These are phyloP conservation scores for Russula ochroleuca DNA, from an alignment of 768 basidiomycete genomes.

Conservation along the genomic window DNA sequence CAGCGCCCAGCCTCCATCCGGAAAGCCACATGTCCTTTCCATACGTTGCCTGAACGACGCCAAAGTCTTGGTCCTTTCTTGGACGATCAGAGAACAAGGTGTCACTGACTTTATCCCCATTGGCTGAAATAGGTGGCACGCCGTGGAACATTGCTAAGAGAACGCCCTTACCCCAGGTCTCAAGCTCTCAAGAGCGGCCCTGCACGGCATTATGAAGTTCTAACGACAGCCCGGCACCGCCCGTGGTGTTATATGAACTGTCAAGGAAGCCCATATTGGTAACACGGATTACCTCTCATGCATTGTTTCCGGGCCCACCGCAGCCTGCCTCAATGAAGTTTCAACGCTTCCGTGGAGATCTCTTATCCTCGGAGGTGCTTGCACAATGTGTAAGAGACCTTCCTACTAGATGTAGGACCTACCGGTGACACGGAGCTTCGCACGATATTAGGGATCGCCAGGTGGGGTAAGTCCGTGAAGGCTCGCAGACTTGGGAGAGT, in stretches of 20 bases:
- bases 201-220: constrained; percentile 43
- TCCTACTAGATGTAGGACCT: constrained; percentile 67
- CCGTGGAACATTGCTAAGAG: constrained; percentile 75
- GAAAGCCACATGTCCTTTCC: constrained; percentile 84
- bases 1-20: constrained; percentile 43
- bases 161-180: constrained; percentile 66
- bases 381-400: constrained; percentile 79
- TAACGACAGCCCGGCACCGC: constrained; percentile 78
- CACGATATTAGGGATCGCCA: constrained; percentile 56
- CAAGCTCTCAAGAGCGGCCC: constrained; percentile 42
- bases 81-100: constrained; percentile 53
- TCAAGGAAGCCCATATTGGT: constrained; percentile 63
- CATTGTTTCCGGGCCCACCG: constrained; percentile 78
- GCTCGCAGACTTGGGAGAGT: constrained; percentile 53
- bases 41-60: constrained; percentile 75
- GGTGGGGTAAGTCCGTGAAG: constrained; percentile 52
- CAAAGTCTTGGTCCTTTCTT: constrained; percentile 75
- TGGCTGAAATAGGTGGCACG: constrained; percentile 53
- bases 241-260: constrained; percentile 59
- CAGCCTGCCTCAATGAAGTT: constrained; percentile 66
- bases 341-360: neutral
- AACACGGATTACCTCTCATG: constrained; percentile 86
- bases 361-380: constrained; percentile 64
- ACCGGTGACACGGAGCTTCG: constrained; percentile 61
- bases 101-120: constrained; percentile 95